Percentiles rank a stretch among this genome's conserved stretches.
Conservation (phyloP, 2,329 filamentous ascomycete species). For the Colletotrichum cuscutae region DNA sequence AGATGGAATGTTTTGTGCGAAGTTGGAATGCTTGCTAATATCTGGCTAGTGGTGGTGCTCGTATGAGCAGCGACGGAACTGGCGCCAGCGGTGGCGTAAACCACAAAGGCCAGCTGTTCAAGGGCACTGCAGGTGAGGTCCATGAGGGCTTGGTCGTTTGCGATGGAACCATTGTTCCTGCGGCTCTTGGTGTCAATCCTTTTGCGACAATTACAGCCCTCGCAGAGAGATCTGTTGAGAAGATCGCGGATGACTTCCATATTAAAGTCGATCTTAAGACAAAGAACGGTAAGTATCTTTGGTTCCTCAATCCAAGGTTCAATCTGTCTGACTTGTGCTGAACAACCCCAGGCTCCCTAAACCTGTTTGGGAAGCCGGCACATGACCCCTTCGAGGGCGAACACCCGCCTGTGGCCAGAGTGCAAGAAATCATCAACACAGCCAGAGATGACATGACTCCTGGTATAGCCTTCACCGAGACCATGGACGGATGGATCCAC, state of each 20-base stretch:
- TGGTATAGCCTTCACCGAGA: slow-evolving; percentile 70
- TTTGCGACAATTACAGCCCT: slow-evolving; percentile 76
- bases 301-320: no score
- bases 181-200: slow-evolving; percentile 72
- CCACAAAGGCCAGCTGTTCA: slow-evolving; percentile 69
- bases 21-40: background rate
- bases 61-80: slow-evolving; percentile 68
- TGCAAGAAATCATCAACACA: slow-evolving; percentile 49
- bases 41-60: slow-evolving; percentile 60
- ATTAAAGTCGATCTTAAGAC: slow-evolving; percentile 56
- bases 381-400: slow-evolving; percentile 39
- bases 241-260: slow-evolving; percentile 52
- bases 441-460: slow-evolving; percentile 56
- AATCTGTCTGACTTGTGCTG: no score
- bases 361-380: slow-evolving; percentile 65
- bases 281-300: slow-evolving; percentile 44
- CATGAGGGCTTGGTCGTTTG: slow-evolving; percentile 69
- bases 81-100: slow-evolving; percentile 68
- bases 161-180: slow-evolving; percentile 70
- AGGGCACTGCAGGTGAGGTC: slow-evolving; percentile 58
- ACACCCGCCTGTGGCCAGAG: slow-evolving; percentile 46
- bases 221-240: slow-evolving; percentile 70
- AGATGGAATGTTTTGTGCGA: background rate
- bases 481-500: slow-evolving; percentile 72
- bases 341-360: slow-evolving; percentile 49